Base-by-base conservation (phyloP, 306 rosid species). In the barrel medic (Medicago truncatula) region DNA sequence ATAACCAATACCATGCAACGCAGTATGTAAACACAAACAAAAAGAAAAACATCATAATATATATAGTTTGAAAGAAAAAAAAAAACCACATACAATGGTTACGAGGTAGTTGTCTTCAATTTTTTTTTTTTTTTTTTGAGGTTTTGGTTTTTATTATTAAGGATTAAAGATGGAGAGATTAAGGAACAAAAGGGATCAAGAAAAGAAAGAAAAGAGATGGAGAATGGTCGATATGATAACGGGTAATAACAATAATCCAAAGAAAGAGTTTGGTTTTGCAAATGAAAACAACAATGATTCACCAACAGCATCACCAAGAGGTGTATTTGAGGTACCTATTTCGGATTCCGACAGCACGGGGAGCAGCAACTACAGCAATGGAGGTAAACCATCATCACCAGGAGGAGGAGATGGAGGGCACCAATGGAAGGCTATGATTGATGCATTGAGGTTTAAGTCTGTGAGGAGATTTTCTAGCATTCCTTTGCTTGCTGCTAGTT, bases 401-500 rank as follows among this genome's bases (percentile, higher is more conserved):
- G n/a, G 8, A 34, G 17, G 15, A 7, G 49, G 12, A 3, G 34
- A 50, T 52, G 87, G 54, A 18, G 23, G 75, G 78, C 62, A 34
- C 62, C 97, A 78, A 15, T 89, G 87, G 97, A 95, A 59, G 79
- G 18, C 85, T 9, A 84, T 89, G 88, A 72, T 95, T 8, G 97
- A 83, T 9, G 83, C 80, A 13, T 44, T 89, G 44, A 95, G 60
- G 97, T 90, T 82, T 83, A 95, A 89, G 70, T 76, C 87, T 0
- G 82, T 70, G 5, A 70, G 85, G 40, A 85, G 85, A 36, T 82
- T 95, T 15, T 74, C 99, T 0, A 76, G 84, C 4, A 54, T 92
- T 80, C 90, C 98, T 13, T 43, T 84, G 58, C 71, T 94, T 72
- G 66, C 83, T 2, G 70, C 82, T 14, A 79, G 81, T 77, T 76